Base-by-base conservation (phyloP, 1,284 basidiomycete species). In the Anthracocystis setariae region DNA sequence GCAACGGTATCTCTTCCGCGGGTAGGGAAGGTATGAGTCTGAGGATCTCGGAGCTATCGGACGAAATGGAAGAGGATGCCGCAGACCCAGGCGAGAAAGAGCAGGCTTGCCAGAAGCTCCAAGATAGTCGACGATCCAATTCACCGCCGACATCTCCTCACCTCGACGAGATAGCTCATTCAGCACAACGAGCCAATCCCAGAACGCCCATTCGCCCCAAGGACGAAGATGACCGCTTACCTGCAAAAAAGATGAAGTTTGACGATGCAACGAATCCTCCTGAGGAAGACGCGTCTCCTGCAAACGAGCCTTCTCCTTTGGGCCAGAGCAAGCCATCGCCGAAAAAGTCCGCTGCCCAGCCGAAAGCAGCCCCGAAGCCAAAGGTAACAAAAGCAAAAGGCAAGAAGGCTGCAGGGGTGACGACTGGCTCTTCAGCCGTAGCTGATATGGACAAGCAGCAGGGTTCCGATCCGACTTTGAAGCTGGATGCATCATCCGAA, bases 211-310 rank as follows among this genome's bases (percentile, higher is more conserved):
- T 25, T 17, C 55, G 55, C 3, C 20, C 40, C 5, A 38, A 46
- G 4, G 62, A 59, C n/a, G 39, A 53, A 2, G 46, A 45, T 5
- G 37, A 15, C n/a, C 24, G 29, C 35, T 3, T 25, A 2, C 13
- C 35, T 9, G 23, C 50, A 13, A 65, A 65, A 46, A 45, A 55
- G 8, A 46, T 35, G 8, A 65, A 44, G 27, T 21, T 59, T 13
- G 38, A 53, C 3, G 51, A 50, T 15, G 12, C 40, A 1, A 29
- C 29, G 29, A 29, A 12, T 29, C 29, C 7, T 29, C 29, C 12
- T 5, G 29, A 29, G 7, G 29, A 56, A 49, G 20, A 20, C 23
- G 15, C 27, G 32, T 18, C 18, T 18, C 2, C 52, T 24, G 24
- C 35, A 39, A 25, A 23, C 20, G 18, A 18, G 10, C 18, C 18